Conservation (phyloP, 495 filamentous ascomycete species). For the Xylaria palmicola region DNA sequence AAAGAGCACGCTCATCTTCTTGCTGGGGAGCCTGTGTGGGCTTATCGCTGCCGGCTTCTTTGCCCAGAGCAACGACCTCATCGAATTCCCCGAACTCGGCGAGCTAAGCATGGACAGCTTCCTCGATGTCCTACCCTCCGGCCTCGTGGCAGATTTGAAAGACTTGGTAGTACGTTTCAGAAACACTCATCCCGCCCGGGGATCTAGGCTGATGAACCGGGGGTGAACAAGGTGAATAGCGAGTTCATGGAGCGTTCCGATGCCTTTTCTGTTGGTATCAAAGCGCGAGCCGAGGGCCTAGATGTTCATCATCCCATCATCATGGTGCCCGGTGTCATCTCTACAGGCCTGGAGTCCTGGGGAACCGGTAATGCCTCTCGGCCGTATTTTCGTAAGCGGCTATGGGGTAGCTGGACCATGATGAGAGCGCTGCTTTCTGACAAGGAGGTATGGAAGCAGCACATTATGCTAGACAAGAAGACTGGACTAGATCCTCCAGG, state of each 20-base stretch:
- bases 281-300: constrained; percentile 79
- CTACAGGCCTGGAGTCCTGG: constrained; percentile 95
- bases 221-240: constrained; percentile 71
- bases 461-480: constrained; percentile 91
- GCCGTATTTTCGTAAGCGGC: constrained; percentile 85
- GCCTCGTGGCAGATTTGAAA: constrained; percentile 76
- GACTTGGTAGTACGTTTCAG: constrained; percentile 60
- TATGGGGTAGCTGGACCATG: constrained; percentile 99
- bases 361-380: constrained; percentile 77
- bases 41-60: constrained; percentile 80
- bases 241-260: constrained; percentile 83
- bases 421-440: constrained; percentile 91
- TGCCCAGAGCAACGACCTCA: constrained; percentile 77
- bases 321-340: constrained; percentile 97
- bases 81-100: constrained; percentile 74
- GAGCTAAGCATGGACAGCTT: constrained; percentile 82
- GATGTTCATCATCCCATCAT: constrained; percentile 84
- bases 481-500: constrained; percentile 91
- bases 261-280: constrained; percentile 84
- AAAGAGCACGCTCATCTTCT: constrained; percentile 75
- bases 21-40: constrained; percentile 80
- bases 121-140: constrained; percentile 79
- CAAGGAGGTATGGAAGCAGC: constrained; percentile 90
- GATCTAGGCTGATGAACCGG: constrained; percentile 18
- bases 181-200: constrained; percentile 38